Conservation (phyloP, 257 asterid genomes). For the Penstemon eatonii region DNA sequence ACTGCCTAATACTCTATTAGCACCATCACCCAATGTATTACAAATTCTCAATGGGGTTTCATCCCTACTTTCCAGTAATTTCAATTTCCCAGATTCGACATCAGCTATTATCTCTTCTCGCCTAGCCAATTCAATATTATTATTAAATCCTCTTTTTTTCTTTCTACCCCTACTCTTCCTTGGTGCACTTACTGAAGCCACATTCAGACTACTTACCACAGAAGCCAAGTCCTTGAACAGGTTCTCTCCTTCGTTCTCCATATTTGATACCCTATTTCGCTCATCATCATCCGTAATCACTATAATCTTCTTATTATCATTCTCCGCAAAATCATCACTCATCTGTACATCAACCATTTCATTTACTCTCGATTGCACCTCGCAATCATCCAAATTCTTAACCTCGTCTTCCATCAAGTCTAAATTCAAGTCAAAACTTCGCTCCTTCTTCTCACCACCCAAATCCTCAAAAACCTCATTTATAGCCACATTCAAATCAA, state of each 20-base stretch:
- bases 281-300: conserved; percentile 20
- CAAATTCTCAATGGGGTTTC: conserved; percentile 26
- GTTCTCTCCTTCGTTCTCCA: conserved; percentile 31
- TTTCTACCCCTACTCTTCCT: conserved; percentile 61
- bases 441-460: conserved; percentile 35
- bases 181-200: conserved; percentile 31
- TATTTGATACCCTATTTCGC: conserved; percentile 21
- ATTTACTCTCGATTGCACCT: conserved; percentile 24
- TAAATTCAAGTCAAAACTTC: conserved; percentile 75
- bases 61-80: conserved; percentile 28
- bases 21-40: conserved; percentile 25
- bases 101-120: conserved; percentile 35
- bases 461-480: conserved; percentile 39
- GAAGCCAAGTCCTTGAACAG: conserved; percentile 25
- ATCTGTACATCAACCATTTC: conserved; percentile 29
- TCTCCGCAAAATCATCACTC: conserved; percentile 33
- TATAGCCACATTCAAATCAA: conserved; percentile 62
- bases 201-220: conserved; percentile 35
- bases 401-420: conserved; percentile 57
- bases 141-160: conserved; percentile 40
- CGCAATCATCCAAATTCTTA: conserved; percentile 35
- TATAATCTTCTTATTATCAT: conserved; percentile 24
- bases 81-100: conserved; percentile 25
- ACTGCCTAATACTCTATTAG: conserved; percentile 33
- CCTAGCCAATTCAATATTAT: conserved; percentile 29